Evolutionary conservation across 31 red algal species (phyloP).

Genomic region (Porphyra umbilicalis): DNA sequence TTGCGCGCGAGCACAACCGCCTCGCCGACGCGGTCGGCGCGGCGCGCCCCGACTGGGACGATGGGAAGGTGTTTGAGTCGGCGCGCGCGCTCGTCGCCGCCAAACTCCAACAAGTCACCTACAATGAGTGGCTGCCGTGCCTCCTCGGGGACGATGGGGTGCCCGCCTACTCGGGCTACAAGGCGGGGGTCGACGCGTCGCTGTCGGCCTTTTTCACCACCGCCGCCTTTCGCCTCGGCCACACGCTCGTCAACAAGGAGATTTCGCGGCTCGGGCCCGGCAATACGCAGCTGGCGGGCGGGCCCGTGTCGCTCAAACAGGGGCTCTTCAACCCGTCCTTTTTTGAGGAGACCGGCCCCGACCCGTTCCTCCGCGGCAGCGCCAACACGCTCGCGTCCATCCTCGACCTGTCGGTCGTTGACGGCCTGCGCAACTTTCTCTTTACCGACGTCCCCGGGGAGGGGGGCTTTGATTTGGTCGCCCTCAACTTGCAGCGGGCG

Average conservation of each 20-base stretch:
- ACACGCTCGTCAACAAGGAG: constrained; percentile 42
- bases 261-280: constrained; percentile 8
- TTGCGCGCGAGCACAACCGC: constrained; percentile 48
- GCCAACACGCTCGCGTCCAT: constrained; percentile 14
- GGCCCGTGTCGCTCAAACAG: not conserved
- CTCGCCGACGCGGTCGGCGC: constrained; percentile 8
- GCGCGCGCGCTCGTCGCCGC: constrained; percentile 39
- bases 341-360: constrained; percentile 13
- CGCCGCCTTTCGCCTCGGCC: constrained; percentile 52
- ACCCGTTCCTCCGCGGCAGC: constrained; percentile 27
- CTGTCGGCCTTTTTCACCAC: constrained; percentile 34
- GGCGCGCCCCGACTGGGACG: not conserved
- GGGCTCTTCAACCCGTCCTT: constrained; percentile 26
- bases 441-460: constrained; percentile 22
- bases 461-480: constrained; percentile 29
- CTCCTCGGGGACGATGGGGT: constrained; percentile 14
- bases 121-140: constrained; percentile 43
- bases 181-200: constrained; percentile 15
- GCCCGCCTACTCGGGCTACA: constrained; percentile 16
- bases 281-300: not conserved
- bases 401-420: constrained; percentile 31
- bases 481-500: constrained; percentile 54
- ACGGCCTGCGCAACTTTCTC: constrained; percentile 34
- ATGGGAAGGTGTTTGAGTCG: constrained; percentile 15
- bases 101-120: constrained; percentile 41